Conservation (phyloP, 2,329 filamentous ascomycete species). For the Colletotrichum filicis region DNA sequence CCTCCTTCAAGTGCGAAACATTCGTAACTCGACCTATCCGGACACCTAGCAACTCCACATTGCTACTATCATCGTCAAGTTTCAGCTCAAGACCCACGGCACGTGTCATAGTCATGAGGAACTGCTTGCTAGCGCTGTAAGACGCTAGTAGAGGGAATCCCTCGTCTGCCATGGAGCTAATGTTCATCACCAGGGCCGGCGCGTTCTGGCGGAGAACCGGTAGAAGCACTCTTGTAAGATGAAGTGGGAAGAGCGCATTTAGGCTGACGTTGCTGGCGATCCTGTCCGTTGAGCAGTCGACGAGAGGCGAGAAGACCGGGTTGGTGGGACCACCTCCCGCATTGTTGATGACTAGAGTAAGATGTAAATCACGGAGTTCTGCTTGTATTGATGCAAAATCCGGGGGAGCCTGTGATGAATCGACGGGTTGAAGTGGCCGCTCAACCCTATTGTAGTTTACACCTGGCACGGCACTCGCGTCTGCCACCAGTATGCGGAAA, state of each 20-base stretch:
- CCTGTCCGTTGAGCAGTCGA: slow-evolving; percentile 46
- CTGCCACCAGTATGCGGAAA: not conserved
- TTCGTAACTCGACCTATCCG: slow-evolving; percentile 36
- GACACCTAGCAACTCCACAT: slow-evolving; percentile 33
- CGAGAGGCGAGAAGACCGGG: slow-evolving; percentile 48
- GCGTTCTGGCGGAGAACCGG: slow-evolving; percentile 52
- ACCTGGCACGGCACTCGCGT: not conserved
- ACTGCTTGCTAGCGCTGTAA: slow-evolving; percentile 60
- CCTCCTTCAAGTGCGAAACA: slow-evolving; percentile 33
- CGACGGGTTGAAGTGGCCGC: not conserved
- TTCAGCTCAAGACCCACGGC: slow-evolving; percentile 55
- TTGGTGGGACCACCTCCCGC: slow-evolving; percentile 54
- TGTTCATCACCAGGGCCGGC: slow-evolving; percentile 61
- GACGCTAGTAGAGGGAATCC: slow-evolving; percentile 58
- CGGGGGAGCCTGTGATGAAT: not conserved
- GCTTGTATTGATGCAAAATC: not conserved
- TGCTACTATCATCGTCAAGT: slow-evolving; percentile 21
- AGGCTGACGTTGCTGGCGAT: slow-evolving; percentile 39
- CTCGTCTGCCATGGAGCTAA: slow-evolving; percentile 57
- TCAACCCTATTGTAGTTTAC: not conserved
- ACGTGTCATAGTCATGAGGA: slow-evolving; percentile 51
- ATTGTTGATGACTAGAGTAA: slow-evolving; percentile 69
- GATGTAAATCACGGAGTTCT: slow-evolving; percentile 45
- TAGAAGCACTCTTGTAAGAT: slow-evolving; percentile 39
- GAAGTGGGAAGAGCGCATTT: not conserved